Evolutionary conservation across 208 protist species (phyloP), one percentile per base, ranked within the genome.

Genomic region (Wallacemonas collosoma): DNA sequence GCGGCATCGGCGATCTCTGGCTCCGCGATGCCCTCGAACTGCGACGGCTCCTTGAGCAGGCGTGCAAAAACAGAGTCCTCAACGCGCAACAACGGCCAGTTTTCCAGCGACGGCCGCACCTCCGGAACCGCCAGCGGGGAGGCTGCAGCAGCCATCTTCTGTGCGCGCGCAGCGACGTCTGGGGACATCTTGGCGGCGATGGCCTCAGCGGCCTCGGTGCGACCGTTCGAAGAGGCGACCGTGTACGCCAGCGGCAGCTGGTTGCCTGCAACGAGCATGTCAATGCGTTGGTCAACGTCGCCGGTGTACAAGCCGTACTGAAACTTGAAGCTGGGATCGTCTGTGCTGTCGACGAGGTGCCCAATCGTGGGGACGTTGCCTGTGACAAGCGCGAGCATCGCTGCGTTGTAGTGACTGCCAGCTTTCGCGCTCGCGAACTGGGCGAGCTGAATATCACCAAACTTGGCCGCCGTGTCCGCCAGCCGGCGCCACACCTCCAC

Each of bases 381-480:
- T 26, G 96, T 98, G 64, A 99, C 85, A 17, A 99, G 75, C 39
- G 98, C 98, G 12, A 99, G 88, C 77, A 99, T 97, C 2, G 85
- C 95, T 7, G 98, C 85, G 35, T 79, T 69, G 71, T 98, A 93
- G 76, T 97, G 95, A 76, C 98, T 91, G 62, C 94, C 95, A n/a
- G 95, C 98, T 71, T 96, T 96, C 69, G 94, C 86, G 78, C 97
- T 97, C 15, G 96, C 89, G 76, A 98, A 96, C 81, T 99, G 98
- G 2, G 98, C 96, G 35, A 99, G 87, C 72, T 98, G 80, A 64
- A 97, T 81, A 77, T 99, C 98, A 65, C 98, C 98, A 73, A 98
- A 97, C 69, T 60, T 74, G 36, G 98, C 87, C 6, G 98, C 98
- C 41, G 93, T 96, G 17, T 90, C 86, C 35, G 94, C 97, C 11